These are phyloP conservation scores for Cyphellophora attinorum DNA, from an alignment of 2,329 filamentous ascomycete genomes.

Conservation along the genomic window DNA sequence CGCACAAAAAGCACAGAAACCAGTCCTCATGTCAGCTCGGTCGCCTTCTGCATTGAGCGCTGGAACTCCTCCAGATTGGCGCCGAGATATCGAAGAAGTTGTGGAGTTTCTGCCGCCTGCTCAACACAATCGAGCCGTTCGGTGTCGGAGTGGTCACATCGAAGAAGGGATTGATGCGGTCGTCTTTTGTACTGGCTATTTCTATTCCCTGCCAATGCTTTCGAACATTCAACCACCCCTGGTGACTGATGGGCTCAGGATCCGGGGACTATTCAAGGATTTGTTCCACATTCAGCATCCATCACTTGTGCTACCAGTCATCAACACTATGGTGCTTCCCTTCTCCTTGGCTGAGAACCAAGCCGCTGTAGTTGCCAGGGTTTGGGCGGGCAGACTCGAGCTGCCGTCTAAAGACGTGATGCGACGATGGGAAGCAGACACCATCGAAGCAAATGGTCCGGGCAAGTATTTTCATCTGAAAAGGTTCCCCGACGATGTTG, in stretches of 20 bases:
- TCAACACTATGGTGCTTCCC: conserved; percentile 79
- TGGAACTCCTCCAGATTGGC: conserved; percentile 32
- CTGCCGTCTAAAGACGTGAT: conserved; percentile 59
- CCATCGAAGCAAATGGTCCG: conserved; percentile 17
- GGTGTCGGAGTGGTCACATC: conserved; percentile 56
- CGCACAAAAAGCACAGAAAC: conserved; percentile 45
- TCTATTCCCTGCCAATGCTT: conserved; percentile 73
- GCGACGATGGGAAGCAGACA: conserved; percentile 34
- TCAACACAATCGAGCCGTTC: conserved; percentile 47
- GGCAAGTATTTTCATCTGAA: conserved; percentile 43
- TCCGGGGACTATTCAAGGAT: conserved; percentile 68
- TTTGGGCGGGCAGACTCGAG: conserved; percentile 62
- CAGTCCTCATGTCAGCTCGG: conserved; percentile 56
- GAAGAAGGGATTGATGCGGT: conserved; percentile 64
- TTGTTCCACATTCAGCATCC: conserved; percentile 67
- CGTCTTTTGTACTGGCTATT: conserved; percentile 82
- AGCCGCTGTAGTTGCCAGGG: conserved; percentile 62
- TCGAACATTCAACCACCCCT: conserved; percentile 25
- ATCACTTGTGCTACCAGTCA: conserved; percentile 64
- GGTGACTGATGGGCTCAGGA: conserved; percentile 59
- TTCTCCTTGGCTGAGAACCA: conserved; percentile 75
- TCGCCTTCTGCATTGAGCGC: conserved; percentile 31
- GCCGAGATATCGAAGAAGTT: conserved; percentile 49
- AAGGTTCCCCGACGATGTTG: conserved; percentile 37
- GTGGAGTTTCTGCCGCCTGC: conserved; percentile 43